Percentiles rank a stretch among this genome's conserved stretches.
These are phyloP conservation scores for Podaxis sp. DNA, from an alignment of 768 basidiomycete species.

Conservation along the genomic window DNA sequence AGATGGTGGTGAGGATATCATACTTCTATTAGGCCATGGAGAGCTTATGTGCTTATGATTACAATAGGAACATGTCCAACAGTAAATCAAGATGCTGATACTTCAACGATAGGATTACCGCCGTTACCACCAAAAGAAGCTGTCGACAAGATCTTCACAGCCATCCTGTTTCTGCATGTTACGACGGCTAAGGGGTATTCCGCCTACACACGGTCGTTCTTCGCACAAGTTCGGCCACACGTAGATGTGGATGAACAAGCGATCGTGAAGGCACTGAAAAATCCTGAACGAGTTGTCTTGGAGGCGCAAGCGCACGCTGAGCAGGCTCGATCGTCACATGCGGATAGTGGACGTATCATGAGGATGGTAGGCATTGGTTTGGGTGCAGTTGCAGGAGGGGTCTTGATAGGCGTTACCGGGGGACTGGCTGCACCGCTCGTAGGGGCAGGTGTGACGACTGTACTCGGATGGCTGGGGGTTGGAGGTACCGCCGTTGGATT, in stretches of 20 bases:
- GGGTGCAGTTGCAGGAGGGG: conserved; percentile 54
- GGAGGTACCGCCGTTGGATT: conserved; percentile 54
- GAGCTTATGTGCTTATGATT: not conserved
- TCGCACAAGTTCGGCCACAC: conserved; percentile 33
- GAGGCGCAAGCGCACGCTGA: conserved; percentile 44
- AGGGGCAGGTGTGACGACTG: conserved; percentile 49
- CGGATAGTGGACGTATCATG: conserved; percentile 37
- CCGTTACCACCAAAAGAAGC: conserved; percentile 37
- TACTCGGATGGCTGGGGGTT: conserved; percentile 51
- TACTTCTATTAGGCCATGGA: not conserved
- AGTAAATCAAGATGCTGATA: conserved; percentile 44
- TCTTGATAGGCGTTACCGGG: conserved; percentile 57
- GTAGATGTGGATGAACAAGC: conserved; percentile 39
- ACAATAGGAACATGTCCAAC: conserved; percentile 38
- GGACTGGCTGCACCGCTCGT: conserved; percentile 59
- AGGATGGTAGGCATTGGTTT: conserved; percentile 50
- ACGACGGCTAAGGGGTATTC: conserved; percentile 49
- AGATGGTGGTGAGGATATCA: conserved; percentile 12
- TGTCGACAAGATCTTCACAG: conserved; percentile 44
- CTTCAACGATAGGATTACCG: conserved; percentile 39
- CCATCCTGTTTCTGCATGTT: conserved; percentile 51
- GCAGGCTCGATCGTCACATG: conserved; percentile 39
- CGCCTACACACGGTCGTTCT: conserved; percentile 47
- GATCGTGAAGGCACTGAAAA: conserved; percentile 45
- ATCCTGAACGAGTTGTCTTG: conserved; percentile 45